A percentile compares a stretch with the other conserved stretches of the same genome.
phyloP scores from a whole-genome alignment of 805 yeast genomes.

The Candida railenensis region DNA sequence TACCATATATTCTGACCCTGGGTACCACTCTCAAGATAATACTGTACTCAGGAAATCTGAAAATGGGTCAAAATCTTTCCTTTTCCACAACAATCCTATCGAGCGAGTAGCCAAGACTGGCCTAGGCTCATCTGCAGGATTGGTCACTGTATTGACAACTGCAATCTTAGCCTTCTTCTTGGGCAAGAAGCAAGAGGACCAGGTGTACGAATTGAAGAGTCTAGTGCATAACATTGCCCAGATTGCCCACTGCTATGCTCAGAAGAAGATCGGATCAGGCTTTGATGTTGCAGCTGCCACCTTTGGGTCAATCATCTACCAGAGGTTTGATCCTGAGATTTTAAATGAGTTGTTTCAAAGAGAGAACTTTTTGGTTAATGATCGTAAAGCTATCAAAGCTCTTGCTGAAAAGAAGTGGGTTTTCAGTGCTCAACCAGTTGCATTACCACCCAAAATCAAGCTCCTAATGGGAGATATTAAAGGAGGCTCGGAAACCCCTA shows the following conservation, averaged over 20 bases:
- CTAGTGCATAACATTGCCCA: slow-evolving; percentile 84
- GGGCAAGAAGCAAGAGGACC: slow-evolving; percentile 12
- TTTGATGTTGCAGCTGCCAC: slow-evolving; percentile 97
- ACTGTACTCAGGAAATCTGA: slow-evolving; percentile 33
- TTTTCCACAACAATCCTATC: slow-evolving; percentile 60
- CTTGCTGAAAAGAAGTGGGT: slow-evolving; percentile 60
- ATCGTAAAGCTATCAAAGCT: slow-evolving; percentile 20
- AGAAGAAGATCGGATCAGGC: slow-evolving; percentile 94
- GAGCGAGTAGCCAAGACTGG: slow-evolving; percentile 88
- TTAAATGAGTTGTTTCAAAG: slow-evolving; percentile 34
- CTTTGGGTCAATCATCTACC: slow-evolving; percentile 82
- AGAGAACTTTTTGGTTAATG: background rate
- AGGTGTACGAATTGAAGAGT: slow-evolving; percentile 9
- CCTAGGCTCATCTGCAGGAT: slow-evolving; percentile 92
- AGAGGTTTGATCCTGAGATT: slow-evolving; percentile 64
- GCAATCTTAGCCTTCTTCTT: slow-evolving; percentile 57
- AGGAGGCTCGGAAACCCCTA: slow-evolving; percentile 94
- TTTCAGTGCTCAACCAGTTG: slow-evolving; percentile 51
- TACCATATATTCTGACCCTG: slow-evolving; percentile 79
- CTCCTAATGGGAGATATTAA: slow-evolving; percentile 90
- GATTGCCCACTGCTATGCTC: slow-evolving; percentile 89
- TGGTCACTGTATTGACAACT: slow-evolving; percentile 77
- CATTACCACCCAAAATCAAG: slow-evolving; percentile 66
- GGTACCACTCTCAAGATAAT: slow-evolving; percentile 76
- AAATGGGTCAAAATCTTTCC: slow-evolving; percentile 45